Evolutionary conservation across 2,329 filamentous ascomycete genomes (phyloP).

Genomic region (Clarireedia paspali): DNA sequence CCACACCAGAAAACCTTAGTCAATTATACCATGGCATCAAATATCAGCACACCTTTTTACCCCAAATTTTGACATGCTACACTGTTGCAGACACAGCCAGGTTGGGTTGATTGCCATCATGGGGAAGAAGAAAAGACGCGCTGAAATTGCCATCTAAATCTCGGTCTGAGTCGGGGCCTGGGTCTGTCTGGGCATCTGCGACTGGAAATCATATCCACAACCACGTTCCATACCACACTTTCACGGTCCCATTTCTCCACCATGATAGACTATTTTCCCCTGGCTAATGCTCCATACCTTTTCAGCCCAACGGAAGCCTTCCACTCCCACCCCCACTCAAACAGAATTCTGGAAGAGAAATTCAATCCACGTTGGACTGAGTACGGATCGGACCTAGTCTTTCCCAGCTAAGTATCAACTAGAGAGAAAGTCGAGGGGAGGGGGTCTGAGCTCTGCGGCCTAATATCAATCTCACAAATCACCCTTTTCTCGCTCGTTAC

Average conservation of each 20-base stretch:
- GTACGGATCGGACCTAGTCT: background rate
- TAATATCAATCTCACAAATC: too few species aligned
- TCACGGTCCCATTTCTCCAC: background rate
- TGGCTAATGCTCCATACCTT: background rate
- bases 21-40: background rate
- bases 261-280: background rate
- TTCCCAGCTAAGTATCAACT: background rate
- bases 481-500: too few species aligned
- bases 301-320: constrained; percentile 1
- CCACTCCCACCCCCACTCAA: background rate
- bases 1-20: background rate
- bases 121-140: background rate
- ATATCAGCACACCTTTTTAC: background rate
- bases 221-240: background rate
- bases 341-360: background rate
- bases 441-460: too few species aligned
- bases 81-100: background rate
- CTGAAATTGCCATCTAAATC: background rate
- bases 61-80: background rate
- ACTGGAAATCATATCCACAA: background rate
- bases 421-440: too few species aligned
- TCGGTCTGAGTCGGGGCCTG: background rate
- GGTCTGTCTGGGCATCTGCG: background rate
- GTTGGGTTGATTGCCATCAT: background rate
- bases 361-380: too few species aligned